A percentile compares a stretch with the other conserved stretches of the same genome.
Evolutionary conservation across 768 basidiomycete species (phyloP).

Genomic region (Crepidotus variabilis): DNA sequence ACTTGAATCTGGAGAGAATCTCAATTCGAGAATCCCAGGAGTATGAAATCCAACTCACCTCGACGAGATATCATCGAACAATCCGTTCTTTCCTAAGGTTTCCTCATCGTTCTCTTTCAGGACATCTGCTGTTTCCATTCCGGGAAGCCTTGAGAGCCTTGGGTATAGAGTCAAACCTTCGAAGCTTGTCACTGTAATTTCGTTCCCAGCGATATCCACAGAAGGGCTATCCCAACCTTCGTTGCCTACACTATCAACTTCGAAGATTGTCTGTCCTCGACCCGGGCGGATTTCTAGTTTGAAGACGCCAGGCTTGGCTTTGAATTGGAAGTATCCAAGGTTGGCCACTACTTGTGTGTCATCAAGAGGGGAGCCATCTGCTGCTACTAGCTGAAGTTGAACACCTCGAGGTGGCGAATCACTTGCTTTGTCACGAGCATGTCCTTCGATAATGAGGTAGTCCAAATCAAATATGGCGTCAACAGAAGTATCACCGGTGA

Average conservation of each 20-base stretch:
- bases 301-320: conserved; percentile 87
- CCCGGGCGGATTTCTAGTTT: conserved; percentile 80
- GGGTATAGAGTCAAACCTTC: conserved; percentile 90
- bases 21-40: conserved; percentile 12
- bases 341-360: conserved; percentile 95
- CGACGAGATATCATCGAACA: conserved; percentile 47
- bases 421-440: conserved; percentile 71
- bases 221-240: conserved; percentile 83
- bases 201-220: conserved; percentile 64
- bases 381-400: conserved; percentile 74
- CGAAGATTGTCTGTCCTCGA: conserved; percentile 74
- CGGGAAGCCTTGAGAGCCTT: conserved; percentile 59
- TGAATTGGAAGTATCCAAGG: conserved; percentile 94
- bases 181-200: conserved; percentile 83
- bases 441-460: conserved; percentile 90
- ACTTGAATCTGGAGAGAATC: conserved; percentile 34
- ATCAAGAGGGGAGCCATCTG: conserved; percentile 49
- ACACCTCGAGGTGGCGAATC: conserved; percentile 82
- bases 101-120: conserved; percentile 44
- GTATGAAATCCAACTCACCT: conserved; percentile 35
- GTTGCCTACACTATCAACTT: conserved; percentile 82
- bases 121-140: conserved; percentile 83
- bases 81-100: conserved; percentile 21
- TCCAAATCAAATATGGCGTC: conserved; percentile 85
- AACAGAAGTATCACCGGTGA: conserved; percentile 57